phyloP scores from a whole-genome alignment of 805 yeast genomes.

The Saturnispora gosingensis region DNA sequence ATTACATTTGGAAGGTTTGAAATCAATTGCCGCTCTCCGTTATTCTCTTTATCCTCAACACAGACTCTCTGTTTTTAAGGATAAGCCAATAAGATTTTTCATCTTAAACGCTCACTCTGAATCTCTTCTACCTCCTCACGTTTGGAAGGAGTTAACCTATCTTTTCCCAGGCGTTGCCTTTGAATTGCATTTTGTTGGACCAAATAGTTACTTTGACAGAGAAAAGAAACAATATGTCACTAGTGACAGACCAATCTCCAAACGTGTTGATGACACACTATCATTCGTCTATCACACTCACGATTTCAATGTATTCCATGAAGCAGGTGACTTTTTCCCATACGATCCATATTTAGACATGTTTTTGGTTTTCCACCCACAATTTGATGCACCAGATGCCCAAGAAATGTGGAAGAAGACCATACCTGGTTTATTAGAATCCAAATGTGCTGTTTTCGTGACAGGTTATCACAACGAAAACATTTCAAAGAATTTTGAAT shows the following conservation, averaged over 20 bases:
- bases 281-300: constrained; percentile 78
- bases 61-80: constrained; percentile 54
- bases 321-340: constrained; percentile 91
- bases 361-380: constrained; percentile 94
- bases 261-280: constrained; percentile 65
- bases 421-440: constrained; percentile 77
- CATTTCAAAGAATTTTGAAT: constrained; percentile 55
- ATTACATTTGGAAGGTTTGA: constrained; percentile 82
- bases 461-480: constrained; percentile 85
- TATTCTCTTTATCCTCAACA: constrained; percentile 78
- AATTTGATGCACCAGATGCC: constrained; percentile 74
- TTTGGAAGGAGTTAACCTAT: constrained; percentile 88
- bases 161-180: constrained; percentile 75
- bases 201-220: constrained; percentile 77
- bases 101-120: constrained; percentile 89
- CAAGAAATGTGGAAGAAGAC: constrained; percentile 77
- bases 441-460: constrained; percentile 85
- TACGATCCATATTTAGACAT: constrained; percentile 94
- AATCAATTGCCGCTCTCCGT: constrained; percentile 84
- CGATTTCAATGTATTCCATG: constrained; percentile 84
- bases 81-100: constrained; percentile 83
- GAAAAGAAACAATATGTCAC: constrained; percentile 52
- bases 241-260: constrained; percentile 56
- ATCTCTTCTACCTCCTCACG: constrained; percentile 85
- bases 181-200: constrained; percentile 90